Conservation (phyloP, 2,329 filamentous ascomycete genomes). For the Claviceps citrina region DNA sequence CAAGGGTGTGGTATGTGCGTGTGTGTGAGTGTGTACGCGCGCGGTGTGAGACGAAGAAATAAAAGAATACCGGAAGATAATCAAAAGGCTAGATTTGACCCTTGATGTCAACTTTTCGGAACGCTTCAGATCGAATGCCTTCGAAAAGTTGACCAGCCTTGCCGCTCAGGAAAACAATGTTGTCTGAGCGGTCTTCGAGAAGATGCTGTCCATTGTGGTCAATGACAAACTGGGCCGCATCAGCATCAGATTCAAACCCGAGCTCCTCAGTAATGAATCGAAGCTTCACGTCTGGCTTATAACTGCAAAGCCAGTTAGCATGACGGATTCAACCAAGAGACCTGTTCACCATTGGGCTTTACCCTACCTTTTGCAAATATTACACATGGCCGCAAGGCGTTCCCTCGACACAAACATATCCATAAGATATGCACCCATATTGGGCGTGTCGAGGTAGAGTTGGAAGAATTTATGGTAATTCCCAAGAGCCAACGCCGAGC, state of each 20-base stretch:
- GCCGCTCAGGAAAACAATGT: slow-evolving; percentile 56
- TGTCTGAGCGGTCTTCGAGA: slow-evolving; percentile 61
- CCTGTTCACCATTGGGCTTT: background rate
- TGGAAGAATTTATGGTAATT: slow-evolving; percentile 98
- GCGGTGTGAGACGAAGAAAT: background rate
- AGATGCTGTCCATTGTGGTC: slow-evolving; percentile 62
- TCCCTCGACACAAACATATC: slow-evolving; percentile 97
- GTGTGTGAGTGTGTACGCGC: background rate
- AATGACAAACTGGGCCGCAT: slow-evolving; percentile 80
- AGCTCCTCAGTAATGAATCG: slow-evolving; percentile 92
- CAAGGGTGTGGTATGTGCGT: background rate
- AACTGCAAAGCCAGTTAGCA: slow-evolving; percentile 37
- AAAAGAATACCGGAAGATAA: background rate
- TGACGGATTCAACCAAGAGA: background rate
- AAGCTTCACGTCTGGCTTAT: slow-evolving; percentile 78
- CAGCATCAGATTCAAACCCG: slow-evolving; percentile 82
- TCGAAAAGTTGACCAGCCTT: slow-evolving; percentile 66
- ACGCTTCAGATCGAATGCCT: slow-evolving; percentile 53
- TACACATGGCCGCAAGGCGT: slow-evolving; percentile 75
- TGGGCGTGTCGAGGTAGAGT: slow-evolving; percentile 82
- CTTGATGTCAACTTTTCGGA: slow-evolving; percentile 87
- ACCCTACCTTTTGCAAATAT: slow-evolving; percentile 77
- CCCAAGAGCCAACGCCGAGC: slow-evolving; percentile 78
- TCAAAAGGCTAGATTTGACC: slow-evolving; percentile 60
- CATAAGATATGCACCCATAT: slow-evolving; percentile 97